Evolutionary conservation across 192 early-diverging fungal species (phyloP).

Genomic region (Entomortierella beljakovae): DNA sequence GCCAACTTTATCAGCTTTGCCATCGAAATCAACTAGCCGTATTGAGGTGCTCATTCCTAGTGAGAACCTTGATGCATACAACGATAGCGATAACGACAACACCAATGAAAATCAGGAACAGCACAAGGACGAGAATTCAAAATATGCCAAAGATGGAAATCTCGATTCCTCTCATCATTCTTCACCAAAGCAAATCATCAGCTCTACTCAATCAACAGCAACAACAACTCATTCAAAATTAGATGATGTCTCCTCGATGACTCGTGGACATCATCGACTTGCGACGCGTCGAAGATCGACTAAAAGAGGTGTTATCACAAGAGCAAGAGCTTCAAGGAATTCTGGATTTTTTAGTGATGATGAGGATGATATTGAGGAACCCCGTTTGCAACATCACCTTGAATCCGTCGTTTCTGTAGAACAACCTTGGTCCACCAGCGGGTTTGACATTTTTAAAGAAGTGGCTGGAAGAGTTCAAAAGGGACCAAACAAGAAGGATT

Average conservation of each 20-base stretch:
- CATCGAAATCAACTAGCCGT: no score
- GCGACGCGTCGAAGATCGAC: slow-evolving; percentile 1
- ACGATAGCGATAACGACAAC: background rate
- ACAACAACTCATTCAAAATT: no score
- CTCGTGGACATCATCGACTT: no score
- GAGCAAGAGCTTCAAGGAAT: background rate
- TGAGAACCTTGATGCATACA: background rate
- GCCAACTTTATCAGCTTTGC: background rate
- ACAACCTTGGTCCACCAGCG: background rate
- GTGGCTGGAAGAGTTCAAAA: background rate
- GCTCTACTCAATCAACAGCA: background rate
- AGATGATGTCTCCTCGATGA: no score
- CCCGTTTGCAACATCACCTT: background rate
- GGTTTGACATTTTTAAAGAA: background rate
- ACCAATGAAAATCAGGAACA: background rate
- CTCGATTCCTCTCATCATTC: background rate
- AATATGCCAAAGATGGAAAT: background rate
- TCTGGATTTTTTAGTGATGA: background rate
- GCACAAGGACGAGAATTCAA: background rate
- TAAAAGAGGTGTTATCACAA: background rate
- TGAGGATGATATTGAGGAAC: slow-evolving; percentile 3
- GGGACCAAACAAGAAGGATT: background rate
- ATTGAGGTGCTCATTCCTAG: no score
- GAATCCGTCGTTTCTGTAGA: background rate
- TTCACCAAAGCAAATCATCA: background rate